Evolutionary conservation across 2,329 filamentous ascomycete genomes (phyloP), one percentile per base, ranked within the genome.

Genomic region (Rhinocladiella mackenziei): DNA sequence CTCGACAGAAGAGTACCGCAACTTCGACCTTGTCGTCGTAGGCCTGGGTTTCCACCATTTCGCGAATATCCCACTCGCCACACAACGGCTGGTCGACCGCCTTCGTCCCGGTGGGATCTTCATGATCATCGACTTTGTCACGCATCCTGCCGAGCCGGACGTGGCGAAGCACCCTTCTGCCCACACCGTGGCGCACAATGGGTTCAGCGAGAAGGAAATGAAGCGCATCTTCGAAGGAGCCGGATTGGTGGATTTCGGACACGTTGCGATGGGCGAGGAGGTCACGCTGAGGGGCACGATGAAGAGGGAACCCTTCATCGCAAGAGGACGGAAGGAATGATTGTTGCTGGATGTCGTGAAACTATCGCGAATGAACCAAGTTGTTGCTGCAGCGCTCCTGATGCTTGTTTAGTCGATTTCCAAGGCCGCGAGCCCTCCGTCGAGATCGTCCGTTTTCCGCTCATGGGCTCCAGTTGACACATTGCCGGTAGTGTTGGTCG

Each of bases 11-110:
- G 73, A 80, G 22, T 87, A 84, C 67, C 77, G 73, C 60, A 71
- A 78, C 59, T 88, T 91, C 59, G 84, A 91, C 61, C 59, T 84
- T 25, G 77, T 77, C 4, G 74, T 73, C 30, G 75, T 85, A 13
- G 80, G 80, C 23, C 64, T 80, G 31, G 80, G 77, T 1, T 75
- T 82, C 52, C 81, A 84, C 62, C 83, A 86, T 61, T 83, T 86
- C 43, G 75, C 78, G 48, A 72, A 87, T 56, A 78, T 83, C 3
- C 69, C 68, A 2, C 65, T 81, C 20, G 78, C 80, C 0, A 74
- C 83, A 4, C 66, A 66, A 50, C 70, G 76, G 35, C 66, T 89
- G 25, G 77, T 72, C 3, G 70, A 77, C 58, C 74, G 84, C 7
- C 66, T 89, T 46, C 75, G 73, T 51, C 74, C 75, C 2, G 83